Evolutionary conservation across 768 basidiomycete genomes (phyloP), one percentile per base, ranked within the genome.

Genomic region (Agrocybe chaxingu): DNA sequence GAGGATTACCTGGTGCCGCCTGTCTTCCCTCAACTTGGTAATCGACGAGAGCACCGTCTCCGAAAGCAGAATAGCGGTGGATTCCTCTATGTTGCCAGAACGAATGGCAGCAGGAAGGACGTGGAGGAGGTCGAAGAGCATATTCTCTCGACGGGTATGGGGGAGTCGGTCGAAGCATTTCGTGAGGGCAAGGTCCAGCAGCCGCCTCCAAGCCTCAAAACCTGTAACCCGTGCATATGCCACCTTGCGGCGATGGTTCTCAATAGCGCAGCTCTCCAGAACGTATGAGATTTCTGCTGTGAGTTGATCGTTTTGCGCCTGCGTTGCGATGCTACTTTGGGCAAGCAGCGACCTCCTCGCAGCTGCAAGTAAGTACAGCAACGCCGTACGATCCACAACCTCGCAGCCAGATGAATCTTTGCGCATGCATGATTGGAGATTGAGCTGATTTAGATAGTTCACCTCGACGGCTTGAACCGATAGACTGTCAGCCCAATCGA

Each of bases 61-160:
- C 1, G 92, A 88, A 7, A 98, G 75, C 3, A 95, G 69, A n/a
- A 94, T 77, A 8, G 90, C 79, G 1, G 91, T 88, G 2, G 82
- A 73, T 50, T 89, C 85, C 34, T 85, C 78, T 16, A 87, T 70
- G 48, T 84, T 84, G 8, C 74, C 67, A 0, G 84, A 85, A 30
- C 77, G 79, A 39, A 95, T 77, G 16, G 81, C 80, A 2, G 75
- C 67, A 1, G 93, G 88, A 16, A 97, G 76, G 16, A 90, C 84
- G 58, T 89, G 86, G 13, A 98, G 77, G 13, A 98, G 72, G 62
- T 97, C 96, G 58, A 96, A 92, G 4, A 97, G 74, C 74, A 96
- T 87, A 53, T 84, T 85, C 67, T 98, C 94, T 19, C 92, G 80
- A 19, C 81, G 83, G 51, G 92, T 89, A 54, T 85, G 81, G 0